phyloP scores from a whole-genome alignment of 306 rosid genomes.

The Quercus agrifolia region DNA sequence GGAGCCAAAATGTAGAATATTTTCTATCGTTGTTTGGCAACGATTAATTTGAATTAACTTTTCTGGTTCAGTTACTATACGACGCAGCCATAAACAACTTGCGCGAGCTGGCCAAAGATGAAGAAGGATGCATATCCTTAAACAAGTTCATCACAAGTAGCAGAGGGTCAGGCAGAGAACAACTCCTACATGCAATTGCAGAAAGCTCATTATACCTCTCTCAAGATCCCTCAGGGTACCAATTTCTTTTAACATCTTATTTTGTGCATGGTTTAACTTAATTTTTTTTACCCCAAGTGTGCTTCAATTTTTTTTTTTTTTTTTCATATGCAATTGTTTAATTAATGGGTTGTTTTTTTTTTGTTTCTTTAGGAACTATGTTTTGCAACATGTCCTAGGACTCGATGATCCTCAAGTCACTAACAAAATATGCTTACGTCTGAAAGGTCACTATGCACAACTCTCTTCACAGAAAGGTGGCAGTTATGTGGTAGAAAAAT shows the following conservation, averaged over 20 bases:
- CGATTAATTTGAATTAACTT: neutral
- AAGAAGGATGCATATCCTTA: constrained; percentile 17
- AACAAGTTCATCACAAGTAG: constrained; percentile 18
- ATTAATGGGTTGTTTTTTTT: neutral
- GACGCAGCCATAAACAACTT: neutral
- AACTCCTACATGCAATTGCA: neutral
- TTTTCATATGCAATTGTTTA: neutral
- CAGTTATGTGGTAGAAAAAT: constrained; percentile 26
- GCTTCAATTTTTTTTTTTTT: neutral
- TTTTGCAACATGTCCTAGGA: constrained; percentile 20
- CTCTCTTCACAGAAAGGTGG: constrained; percentile 18
- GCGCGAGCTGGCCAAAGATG: constrained; percentile 13
- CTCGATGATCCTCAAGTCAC: constrained; percentile 8
- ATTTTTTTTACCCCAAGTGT: neutral
- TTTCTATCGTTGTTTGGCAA: neutral
- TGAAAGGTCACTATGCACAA: neutral
- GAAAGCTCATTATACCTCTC: constrained; percentile 16
- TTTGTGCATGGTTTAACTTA: neutral
- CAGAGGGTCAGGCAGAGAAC: constrained; percentile 12
- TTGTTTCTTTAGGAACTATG: constrained; percentile 19
- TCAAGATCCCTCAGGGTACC: constrained; percentile 26
- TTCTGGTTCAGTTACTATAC: constrained; percentile 7
- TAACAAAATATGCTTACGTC: neutral
- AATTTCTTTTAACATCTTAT: neutral
- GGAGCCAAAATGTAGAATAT: too few relatives aligned